These are phyloP conservation scores for Cercophora samala DNA, from an alignment of 495 filamentous ascomycete genomes.

Conservation along the genomic window DNA sequence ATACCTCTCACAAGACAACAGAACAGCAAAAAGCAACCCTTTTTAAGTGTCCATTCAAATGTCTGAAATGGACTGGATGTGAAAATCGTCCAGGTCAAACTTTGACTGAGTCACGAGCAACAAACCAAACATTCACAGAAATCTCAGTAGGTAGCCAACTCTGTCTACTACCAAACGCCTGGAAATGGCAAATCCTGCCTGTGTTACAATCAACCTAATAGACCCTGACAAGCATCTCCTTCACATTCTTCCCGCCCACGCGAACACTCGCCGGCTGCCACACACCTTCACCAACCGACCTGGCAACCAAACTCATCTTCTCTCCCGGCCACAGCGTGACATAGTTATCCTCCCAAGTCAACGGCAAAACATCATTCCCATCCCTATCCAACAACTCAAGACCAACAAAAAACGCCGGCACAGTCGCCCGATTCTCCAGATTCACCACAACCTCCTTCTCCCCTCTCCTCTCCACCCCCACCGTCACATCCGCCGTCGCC, in stretches of 20 bases:
- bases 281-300: not conserved
- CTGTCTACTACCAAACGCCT: too few species aligned
- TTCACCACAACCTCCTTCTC: slow-evolving; percentile 25
- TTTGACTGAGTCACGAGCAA: too few species aligned
- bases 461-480: not conserved
- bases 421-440: slow-evolving; percentile 51
- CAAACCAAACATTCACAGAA: too few species aligned
- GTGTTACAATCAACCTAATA: too few species aligned
- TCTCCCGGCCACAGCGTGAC: slow-evolving; percentile 59
- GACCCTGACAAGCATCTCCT: not conserved
- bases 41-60: too few species aligned
- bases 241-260: slow-evolving; percentile 27
- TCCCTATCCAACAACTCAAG: slow-evolving; percentile 45
- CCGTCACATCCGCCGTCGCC: slow-evolving; percentile 35
- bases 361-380: slow-evolving; percentile 46
- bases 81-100: too few species aligned
- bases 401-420: slow-evolving; percentile 57
- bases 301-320: slow-evolving; percentile 32
- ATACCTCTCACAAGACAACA: too few species aligned
- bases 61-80: too few species aligned
- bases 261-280: slow-evolving; percentile 13
- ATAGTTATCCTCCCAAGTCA: slow-evolving; percentile 62
- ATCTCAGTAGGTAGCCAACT: too few species aligned
- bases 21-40: too few species aligned
- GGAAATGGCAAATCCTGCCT: too few species aligned